phyloP scores from a whole-genome alignment of 805 yeast genomes.

The Scheffersomyces coipomensis region DNA sequence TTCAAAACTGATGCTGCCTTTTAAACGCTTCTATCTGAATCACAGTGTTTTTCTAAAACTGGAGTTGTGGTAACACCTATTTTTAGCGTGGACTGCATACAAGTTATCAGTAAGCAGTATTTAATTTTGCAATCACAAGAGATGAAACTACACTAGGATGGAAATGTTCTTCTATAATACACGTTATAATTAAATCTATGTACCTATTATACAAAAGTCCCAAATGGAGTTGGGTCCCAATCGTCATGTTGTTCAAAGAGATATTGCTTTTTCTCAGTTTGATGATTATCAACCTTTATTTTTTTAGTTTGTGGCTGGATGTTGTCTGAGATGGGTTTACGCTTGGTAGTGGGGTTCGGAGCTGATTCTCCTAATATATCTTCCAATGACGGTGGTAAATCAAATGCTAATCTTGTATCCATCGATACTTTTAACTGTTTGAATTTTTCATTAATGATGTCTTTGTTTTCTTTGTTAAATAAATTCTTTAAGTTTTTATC shows the following conservation, averaged over 20 bases:
- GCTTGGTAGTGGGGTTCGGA: conserved; percentile 2
- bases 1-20: too few species aligned
- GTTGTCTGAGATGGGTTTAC: too few species aligned
- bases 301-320: conserved; percentile 14
- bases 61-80: too few species aligned
- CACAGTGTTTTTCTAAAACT: too few species aligned
- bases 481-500: conserved; percentile 2
- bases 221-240: conserved; percentile 61
- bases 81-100: too few species aligned
- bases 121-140: too few species aligned
- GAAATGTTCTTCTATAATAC: too few species aligned
- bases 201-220: conserved; percentile 18
- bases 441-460: conserved; percentile 1
- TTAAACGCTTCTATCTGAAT: too few species aligned
- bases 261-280: conserved; percentile 8
- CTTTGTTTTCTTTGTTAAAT: not conserved
- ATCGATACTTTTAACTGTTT: not conserved
- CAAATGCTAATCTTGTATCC: conserved; percentile 6
- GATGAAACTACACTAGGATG: too few species aligned
- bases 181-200: not conserved
- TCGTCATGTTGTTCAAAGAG: conserved; percentile 29
- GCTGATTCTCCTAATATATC: conserved; percentile 16
- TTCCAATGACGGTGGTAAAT: conserved; percentile 22
- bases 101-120: too few species aligned
- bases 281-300: conserved; percentile 6